Evolutionary conservation across 1,284 basidiomycete species (phyloP).

Genomic region (Acaromyces ingoldii): DNA sequence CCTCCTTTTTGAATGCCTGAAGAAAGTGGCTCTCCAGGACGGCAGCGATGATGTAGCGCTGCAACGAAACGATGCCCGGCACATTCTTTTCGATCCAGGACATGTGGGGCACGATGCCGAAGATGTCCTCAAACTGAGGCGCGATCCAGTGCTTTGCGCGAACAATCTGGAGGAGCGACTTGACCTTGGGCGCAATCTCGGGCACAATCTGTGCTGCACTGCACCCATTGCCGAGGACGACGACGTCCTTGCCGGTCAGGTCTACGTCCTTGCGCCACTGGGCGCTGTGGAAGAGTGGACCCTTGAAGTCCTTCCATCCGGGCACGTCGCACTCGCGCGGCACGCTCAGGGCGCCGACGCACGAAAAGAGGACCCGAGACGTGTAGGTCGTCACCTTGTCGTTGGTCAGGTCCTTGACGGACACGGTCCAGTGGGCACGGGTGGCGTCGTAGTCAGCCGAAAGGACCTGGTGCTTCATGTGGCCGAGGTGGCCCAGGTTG

Average conservation of each 20-base stretch:
- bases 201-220: conserved; percentile 37
- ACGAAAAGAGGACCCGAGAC: conserved; percentile 35
- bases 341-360: conserved; percentile 42
- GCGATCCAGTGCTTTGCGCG: conserved; percentile 35
- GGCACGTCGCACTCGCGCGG: conserved; percentile 42
- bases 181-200: conserved; percentile 14
- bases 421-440: conserved; percentile 42
- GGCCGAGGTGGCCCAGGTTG: conserved; percentile 18
- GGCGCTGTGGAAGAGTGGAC: conserved; percentile 49
- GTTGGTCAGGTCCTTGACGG: conserved; percentile 16
- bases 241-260: conserved; percentile 46
- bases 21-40: conserved; percentile 41
- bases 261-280: conserved; percentile 48
- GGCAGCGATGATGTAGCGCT: conserved; percentile 33
- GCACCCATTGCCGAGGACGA: conserved; percentile 49
- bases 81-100: conserved; percentile 31
- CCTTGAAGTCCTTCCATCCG: conserved; percentile 41
- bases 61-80: conserved; percentile 22
- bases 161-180: conserved; percentile 4
- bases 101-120: too few relatives aligned
- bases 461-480: conserved; percentile 30
- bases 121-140: conserved; percentile 26
- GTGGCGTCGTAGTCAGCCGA: conserved; percentile 35
- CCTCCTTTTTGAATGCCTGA: conserved; percentile 24
- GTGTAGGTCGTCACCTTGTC: conserved; percentile 2